Conservation (phyloP, 768 basidiomycete genomes). For the Boletales sp. region DNA sequence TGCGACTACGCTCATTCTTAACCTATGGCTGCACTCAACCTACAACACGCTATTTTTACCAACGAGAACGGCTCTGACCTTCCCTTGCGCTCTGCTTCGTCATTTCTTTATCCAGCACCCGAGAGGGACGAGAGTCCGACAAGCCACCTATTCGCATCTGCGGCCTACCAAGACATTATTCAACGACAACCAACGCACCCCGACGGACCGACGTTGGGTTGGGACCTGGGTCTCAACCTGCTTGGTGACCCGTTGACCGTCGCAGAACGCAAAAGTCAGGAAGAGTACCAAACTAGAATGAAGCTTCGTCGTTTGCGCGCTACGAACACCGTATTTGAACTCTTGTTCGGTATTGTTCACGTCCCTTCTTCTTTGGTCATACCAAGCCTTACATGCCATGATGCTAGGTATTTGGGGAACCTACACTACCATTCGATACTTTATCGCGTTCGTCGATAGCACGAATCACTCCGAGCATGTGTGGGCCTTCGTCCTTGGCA, state of each 20-base stretch:
- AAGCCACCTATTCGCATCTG: conserved; percentile 15
- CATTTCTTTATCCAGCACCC: conserved; percentile 17
- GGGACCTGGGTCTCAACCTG: conserved; percentile 29
- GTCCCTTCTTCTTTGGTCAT: background rate
- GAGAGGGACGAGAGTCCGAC: conserved; percentile 15
- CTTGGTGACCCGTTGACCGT: conserved; percentile 29
- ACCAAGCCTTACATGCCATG: background rate
- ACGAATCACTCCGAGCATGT: conserved; percentile 39
- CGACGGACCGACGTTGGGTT: conserved; percentile 30
- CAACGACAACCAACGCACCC: conserved; percentile 43
- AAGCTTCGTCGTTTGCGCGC: conserved; percentile 34
- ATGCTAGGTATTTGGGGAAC: conserved; percentile 52
- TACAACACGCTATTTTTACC: conserved; percentile 52
- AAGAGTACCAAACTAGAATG: conserved; percentile 27
- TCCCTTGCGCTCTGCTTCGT: conserved; percentile 16
- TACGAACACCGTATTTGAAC: conserved; percentile 26
- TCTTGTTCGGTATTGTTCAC: conserved; percentile 33
- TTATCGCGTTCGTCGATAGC: conserved; percentile 50
- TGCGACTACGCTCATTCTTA: conserved; percentile 14
- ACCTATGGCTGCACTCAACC: conserved; percentile 57
- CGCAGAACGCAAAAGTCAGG: conserved; percentile 28
- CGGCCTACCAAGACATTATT: conserved; percentile 36
- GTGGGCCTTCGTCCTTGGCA: conserved; percentile 28
- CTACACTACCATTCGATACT: conserved; percentile 65
- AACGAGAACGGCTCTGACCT: conserved; percentile 26